These are phyloP conservation scores for Phytophthora fragariaefolia DNA, from an alignment of 352 stramenopile species.

Conservation along the genomic window DNA sequence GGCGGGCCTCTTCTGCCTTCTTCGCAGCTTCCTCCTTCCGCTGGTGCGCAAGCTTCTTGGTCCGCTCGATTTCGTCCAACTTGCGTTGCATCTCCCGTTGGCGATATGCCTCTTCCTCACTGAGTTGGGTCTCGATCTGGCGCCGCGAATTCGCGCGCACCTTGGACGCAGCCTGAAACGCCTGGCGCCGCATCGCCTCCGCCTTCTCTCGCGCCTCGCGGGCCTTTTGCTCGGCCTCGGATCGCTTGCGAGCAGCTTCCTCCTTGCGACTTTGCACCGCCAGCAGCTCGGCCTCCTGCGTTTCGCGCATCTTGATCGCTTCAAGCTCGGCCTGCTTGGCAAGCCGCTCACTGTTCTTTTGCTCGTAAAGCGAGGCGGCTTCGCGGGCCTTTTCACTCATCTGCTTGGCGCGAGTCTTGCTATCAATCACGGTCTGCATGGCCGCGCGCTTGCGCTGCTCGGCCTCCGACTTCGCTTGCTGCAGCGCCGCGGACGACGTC, in stretches of 20 bases:
- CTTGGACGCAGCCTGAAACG: constrained; percentile 69
- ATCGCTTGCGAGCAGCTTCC: constrained; percentile 64
- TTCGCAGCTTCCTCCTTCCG: constrained; percentile 54
- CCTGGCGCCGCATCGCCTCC: constrained; percentile 65
- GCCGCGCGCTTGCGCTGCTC: constrained; percentile 69
- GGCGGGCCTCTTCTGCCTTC: constrained; percentile 61
- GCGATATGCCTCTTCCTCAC: constrained; percentile 63
- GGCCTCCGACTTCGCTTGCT: constrained; percentile 48
- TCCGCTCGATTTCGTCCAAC: constrained; percentile 58
- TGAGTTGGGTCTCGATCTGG: constrained; percentile 73
- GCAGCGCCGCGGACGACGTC: constrained; percentile 44
- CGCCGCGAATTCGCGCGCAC: constrained; percentile 67
- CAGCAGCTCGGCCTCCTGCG: constrained; percentile 50
- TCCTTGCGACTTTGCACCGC: constrained; percentile 66
- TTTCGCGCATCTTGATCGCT: constrained; percentile 43
- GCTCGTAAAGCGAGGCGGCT: constrained; percentile 65
- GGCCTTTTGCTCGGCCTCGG: constrained; percentile 73
- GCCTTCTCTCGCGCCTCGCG: constrained; percentile 63
- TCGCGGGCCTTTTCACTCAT: constrained; percentile 70
- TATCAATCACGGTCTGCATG: constrained; percentile 81
- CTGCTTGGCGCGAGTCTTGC: constrained; percentile 62
- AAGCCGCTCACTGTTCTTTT: constrained; percentile 63
- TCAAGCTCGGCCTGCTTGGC: constrained; percentile 61
- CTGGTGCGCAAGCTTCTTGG: constrained; percentile 49
- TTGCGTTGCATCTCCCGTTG: constrained; percentile 47